Evolutionary conservation across 2,329 filamentous ascomycete species (phyloP).

Genomic region (Hypoxylon sp.): DNA sequence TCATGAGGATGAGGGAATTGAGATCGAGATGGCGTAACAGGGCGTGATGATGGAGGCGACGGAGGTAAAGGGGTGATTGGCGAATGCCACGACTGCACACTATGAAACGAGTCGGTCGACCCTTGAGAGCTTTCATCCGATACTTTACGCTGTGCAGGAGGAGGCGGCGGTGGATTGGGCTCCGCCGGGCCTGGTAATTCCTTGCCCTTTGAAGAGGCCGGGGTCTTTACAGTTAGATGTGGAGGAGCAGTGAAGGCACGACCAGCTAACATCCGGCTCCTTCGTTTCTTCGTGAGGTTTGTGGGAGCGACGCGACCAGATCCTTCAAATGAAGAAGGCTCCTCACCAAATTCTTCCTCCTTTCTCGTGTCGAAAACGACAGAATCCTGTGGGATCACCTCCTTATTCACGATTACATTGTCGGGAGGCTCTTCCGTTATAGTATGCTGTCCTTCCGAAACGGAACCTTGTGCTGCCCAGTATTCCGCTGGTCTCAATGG

Average conservation of each 20-base stretch:
- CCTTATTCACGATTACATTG: not conserved
- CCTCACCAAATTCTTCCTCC: slow-evolving; percentile 34
- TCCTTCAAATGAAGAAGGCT: slow-evolving; percentile 50
- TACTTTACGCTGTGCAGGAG: slow-evolving; percentile 44
- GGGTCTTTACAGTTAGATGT: slow-evolving; percentile 60
- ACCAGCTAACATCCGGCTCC: slow-evolving; percentile 53
- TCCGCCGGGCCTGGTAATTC: slow-evolving; percentile 33
- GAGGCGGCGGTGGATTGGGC: slow-evolving; percentile 32
- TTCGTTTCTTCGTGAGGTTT: slow-evolving; percentile 51
- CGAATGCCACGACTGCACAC: slow-evolving; percentile 67
- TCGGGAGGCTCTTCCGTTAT: slow-evolving; percentile 11
- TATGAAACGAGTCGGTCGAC: slow-evolving; percentile 69
- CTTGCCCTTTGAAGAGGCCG: slow-evolving; percentile 57
- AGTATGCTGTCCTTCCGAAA: slow-evolving; percentile 4
- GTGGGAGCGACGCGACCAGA: slow-evolving; percentile 49
- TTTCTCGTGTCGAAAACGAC: slow-evolving; percentile 6
- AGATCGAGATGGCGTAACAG: slow-evolving; percentile 53
- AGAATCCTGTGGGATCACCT: slow-evolving; percentile 8
- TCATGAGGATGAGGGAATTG: slow-evolving; percentile 60
- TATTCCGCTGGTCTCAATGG: not conserved
- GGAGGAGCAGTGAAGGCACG: slow-evolving; percentile 58
- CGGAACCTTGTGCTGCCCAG: not conserved
- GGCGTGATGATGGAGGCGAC: slow-evolving; percentile 61
- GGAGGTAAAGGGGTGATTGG: slow-evolving; percentile 60
- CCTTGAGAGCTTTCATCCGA: slow-evolving; percentile 60